phyloP scores from a whole-genome alignment of 2,329 filamentous ascomycete species.

The Graphilbum sp. region DNA sequence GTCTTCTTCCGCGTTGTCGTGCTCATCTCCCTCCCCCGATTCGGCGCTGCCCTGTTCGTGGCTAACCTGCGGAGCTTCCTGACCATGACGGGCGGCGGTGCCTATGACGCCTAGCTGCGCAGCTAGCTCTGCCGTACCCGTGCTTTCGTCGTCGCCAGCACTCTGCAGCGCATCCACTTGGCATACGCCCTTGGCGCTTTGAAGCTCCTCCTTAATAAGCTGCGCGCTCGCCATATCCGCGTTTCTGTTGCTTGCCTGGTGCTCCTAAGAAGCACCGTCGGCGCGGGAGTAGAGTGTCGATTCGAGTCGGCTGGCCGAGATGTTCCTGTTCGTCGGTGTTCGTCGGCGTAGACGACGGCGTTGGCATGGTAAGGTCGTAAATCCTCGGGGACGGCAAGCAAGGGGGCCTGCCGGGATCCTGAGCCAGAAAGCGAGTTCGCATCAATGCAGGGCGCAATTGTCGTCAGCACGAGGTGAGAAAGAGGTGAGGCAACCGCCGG shows the following conservation, averaged over 20 bases:
- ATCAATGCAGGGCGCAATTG: background rate
- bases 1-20: slow-evolving; percentile 15
- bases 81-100: slow-evolving; percentile 20
- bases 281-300: too few relatives aligned
- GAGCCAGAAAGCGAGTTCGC: background rate
- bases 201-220: slow-evolving; percentile 39
- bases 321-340: too few relatives aligned
- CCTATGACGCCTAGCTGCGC: slow-evolving; percentile 15
- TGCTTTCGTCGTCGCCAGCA: slow-evolving; percentile 16
- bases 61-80: slow-evolving; percentile 17
- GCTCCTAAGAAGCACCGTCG: too few relatives aligned
- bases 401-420: background rate
- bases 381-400: too few relatives aligned
- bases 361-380: slow-evolving; percentile 7
- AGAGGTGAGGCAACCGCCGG: background rate
- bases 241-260: background rate
- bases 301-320: too few relatives aligned
- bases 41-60: slow-evolving; percentile 17
- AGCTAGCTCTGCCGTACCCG: slow-evolving; percentile 12
- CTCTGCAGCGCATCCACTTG: slow-evolving; percentile 21
- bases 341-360: background rate
- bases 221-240: slow-evolving; percentile 31
- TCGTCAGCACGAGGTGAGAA: background rate
- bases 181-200: slow-evolving; percentile 36
- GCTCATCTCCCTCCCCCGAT: too few relatives aligned